phyloP scores from a whole-genome alignment of 345 rosid species.

The Pseudoturritis turrita region DNA sequence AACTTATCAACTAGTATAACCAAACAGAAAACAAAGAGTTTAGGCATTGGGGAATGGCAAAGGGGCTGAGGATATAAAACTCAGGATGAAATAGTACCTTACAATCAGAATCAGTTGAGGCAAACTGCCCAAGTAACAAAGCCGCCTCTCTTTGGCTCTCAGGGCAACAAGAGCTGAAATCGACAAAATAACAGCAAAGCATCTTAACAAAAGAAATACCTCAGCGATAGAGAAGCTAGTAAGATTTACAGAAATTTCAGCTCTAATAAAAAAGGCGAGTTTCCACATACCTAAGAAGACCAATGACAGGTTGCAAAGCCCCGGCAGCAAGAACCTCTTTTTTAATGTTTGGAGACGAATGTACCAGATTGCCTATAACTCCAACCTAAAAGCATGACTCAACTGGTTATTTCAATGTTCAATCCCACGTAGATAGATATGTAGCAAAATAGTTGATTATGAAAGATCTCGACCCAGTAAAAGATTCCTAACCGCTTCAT shows the following conservation, averaged over 20 bases:
- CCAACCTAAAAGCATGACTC: slow-evolving; percentile 51
- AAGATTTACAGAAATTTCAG: neutral
- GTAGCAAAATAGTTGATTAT: neutral
- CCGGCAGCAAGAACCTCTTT: slow-evolving; percentile 95
- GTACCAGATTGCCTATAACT: slow-evolving; percentile 94
- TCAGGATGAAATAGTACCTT: slow-evolving; percentile 48
- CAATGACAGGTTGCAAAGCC: slow-evolving; percentile 94
- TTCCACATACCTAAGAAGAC: slow-evolving; percentile 66
- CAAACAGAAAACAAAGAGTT: neutral
- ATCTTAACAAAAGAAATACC: neutral
- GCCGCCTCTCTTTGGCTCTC: slow-evolving; percentile 99
- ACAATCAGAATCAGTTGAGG: slow-evolving; percentile 97
- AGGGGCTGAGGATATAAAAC: neutral
- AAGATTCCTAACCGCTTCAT: slow-evolving; percentile 77
- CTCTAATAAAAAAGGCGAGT: neutral
- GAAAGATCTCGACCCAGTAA: neutral
- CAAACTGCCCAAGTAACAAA: slow-evolving; percentile 95
- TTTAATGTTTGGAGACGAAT: slow-evolving; percentile 91
- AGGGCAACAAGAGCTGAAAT: slow-evolving; percentile 83
- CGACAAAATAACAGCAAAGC: slow-evolving; percentile 7
- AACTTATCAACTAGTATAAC: slow-evolving; percentile 8
- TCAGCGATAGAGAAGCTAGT: neutral
- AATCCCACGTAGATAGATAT: neutral
- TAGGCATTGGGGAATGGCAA: neutral
- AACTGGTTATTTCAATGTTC: slow-evolving; percentile 19